These are phyloP conservation scores for Eucommia ulmoides DNA, from an alignment of 257 asterid species.

Conservation along the genomic window DNA sequence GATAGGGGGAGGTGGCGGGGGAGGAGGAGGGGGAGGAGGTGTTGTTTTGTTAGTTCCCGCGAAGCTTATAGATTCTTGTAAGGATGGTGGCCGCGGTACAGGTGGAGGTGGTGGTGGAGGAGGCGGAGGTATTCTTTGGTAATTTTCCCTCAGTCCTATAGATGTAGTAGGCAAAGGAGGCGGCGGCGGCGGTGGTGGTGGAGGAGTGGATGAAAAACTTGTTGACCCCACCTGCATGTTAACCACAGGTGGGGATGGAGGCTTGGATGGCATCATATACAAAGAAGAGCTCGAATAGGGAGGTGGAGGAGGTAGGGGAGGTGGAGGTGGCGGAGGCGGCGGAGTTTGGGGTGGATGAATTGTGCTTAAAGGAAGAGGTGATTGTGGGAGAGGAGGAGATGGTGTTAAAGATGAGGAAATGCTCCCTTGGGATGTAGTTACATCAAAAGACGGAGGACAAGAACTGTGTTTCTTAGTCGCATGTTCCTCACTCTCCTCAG, in stretches of 20 bases:
- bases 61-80: too few species aligned
- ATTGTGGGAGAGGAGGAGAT: constrained; percentile 20
- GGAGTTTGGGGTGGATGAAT: constrained; percentile 12
- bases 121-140: too few species aligned
- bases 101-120: constrained; percentile 27
- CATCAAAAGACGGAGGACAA: constrained; percentile 31
- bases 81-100: constrained; percentile 19
- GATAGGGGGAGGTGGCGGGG: neutral
- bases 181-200: constrained; percentile 16
- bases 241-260: constrained; percentile 11
- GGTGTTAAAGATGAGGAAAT: constrained; percentile 20
- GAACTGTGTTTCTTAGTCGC: constrained; percentile 10
- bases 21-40: neutral
- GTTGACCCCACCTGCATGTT: constrained; percentile 8
- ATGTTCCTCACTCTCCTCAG: neutral
- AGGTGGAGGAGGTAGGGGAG: constrained; percentile 15
- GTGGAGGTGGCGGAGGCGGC: constrained; percentile 9
- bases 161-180: too few species aligned
- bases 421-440: too few species aligned
- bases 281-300: constrained; percentile 8
- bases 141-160: too few species aligned
- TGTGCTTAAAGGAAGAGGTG: constrained; percentile 17
- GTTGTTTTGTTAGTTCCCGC: too few species aligned
- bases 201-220: constrained; percentile 14
- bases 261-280: constrained; percentile 10